These are phyloP conservation scores for Plenodomus tracheiphilus DNA, from an alignment of 2,329 filamentous ascomycete species.

Conservation along the genomic window DNA sequence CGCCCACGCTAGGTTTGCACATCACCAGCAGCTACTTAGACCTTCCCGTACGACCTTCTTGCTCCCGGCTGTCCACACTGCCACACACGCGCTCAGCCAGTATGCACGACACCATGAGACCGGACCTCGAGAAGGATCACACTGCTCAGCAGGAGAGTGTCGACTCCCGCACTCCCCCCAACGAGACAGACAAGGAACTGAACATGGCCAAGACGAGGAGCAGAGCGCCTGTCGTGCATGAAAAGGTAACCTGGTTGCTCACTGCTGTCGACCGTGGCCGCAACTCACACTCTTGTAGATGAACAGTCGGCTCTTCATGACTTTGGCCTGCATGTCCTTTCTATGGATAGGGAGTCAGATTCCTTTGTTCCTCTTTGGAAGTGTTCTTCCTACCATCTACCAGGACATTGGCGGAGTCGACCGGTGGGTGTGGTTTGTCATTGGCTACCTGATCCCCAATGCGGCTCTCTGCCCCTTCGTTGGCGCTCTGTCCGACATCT, in stretches of 20 bases:
- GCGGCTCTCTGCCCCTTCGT: slow-evolving; percentile 66
- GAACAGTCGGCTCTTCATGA: slow-evolving; percentile 54
- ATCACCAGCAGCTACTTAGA: not conserved
- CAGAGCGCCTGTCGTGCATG: slow-evolving; percentile 25
- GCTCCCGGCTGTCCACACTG: not conserved
- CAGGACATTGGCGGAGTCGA: slow-evolving; percentile 62
- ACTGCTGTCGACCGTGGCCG: too few relatives aligned
- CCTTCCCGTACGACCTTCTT: not conserved
- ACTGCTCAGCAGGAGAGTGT: slow-evolving; percentile 20
- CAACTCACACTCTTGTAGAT: slow-evolving; percentile 13
- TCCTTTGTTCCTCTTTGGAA: slow-evolving; percentile 54
- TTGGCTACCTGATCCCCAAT: slow-evolving; percentile 59
- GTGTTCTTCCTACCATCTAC: slow-evolving; percentile 57
- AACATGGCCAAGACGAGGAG: slow-evolving; percentile 13
- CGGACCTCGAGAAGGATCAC: slow-evolving; percentile 11
- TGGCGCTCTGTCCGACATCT: slow-evolving; percentile 49
- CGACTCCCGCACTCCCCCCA: slow-evolving; percentile 14
- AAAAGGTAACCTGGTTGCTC: slow-evolving; percentile 18
- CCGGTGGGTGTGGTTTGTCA: slow-evolving; percentile 60
- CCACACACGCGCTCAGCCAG: slow-evolving; percentile 7
- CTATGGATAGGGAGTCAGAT: slow-evolving; percentile 65
- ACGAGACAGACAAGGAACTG: slow-evolving; percentile 23
- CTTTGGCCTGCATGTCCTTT: slow-evolving; percentile 61
- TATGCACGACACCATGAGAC: slow-evolving; percentile 10
- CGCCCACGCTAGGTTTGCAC: not conserved